These are phyloP conservation scores for Hypsizygus marmoreus DNA, from an alignment of 768 basidiomycete genomes.

Conservation along the genomic window DNA sequence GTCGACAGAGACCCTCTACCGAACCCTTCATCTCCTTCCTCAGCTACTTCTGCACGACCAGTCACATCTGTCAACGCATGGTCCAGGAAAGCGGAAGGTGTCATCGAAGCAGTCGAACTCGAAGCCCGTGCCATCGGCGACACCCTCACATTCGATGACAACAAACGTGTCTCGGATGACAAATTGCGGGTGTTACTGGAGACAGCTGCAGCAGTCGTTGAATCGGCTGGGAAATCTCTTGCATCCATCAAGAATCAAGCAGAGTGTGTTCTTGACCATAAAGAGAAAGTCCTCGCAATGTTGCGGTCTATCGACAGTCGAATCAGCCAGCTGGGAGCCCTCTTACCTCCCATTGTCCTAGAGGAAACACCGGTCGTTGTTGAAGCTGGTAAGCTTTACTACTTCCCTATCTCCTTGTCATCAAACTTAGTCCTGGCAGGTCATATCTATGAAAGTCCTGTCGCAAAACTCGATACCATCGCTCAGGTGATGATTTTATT, in stretches of 20 bases:
- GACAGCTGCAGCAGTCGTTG: neutral
- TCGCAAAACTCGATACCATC: slow-evolving; percentile 1
- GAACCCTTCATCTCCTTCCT: neutral
- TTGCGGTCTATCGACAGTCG: neutral
- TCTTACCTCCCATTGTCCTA: no score
- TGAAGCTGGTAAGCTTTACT: neutral
- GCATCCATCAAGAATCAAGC: neutral
- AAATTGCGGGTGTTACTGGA: neutral
- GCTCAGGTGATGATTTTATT: neutral
- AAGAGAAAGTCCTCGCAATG: neutral
- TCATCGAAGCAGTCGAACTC: neutral
- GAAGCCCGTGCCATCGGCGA: neutral
- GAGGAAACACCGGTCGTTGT: no score
- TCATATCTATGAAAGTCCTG: neutral
- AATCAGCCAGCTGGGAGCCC: no score
- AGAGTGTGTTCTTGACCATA: neutral
- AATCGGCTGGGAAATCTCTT: neutral
- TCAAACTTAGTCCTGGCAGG: neutral
- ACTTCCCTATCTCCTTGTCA: neutral
- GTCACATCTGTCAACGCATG: neutral
- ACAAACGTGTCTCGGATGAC: neutral
- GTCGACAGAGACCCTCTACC: neutral
- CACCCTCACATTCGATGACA: neutral
- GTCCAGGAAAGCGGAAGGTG: no score
- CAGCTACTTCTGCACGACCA: neutral